Evolutionary conservation across 2,329 filamentous ascomycete genomes (phyloP).

Genomic region (Aschersonia sp.): DNA sequence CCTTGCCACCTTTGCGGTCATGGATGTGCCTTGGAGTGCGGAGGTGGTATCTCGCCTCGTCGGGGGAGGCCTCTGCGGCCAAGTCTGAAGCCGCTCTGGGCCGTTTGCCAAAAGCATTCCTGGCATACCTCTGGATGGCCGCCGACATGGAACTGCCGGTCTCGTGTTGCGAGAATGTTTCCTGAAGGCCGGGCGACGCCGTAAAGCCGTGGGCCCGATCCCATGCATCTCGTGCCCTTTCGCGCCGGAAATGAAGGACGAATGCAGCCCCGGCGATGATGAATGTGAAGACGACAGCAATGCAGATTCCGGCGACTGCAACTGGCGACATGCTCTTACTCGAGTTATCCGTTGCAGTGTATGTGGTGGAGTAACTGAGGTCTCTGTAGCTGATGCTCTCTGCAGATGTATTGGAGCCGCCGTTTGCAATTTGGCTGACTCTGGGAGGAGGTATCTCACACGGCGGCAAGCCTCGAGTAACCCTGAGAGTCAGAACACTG

Average conservation of each 20-base stretch:
- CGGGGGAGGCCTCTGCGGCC: background rate
- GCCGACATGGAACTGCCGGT: conserved; percentile 6
- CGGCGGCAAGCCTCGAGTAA: no score
- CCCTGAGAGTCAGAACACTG: no score
- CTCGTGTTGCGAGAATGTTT: conserved; percentile 13
- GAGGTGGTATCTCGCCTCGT: background rate
- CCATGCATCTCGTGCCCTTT: conserved; percentile 17
- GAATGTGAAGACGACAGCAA: conserved; percentile 29
- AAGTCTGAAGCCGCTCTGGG: conserved; percentile 6
- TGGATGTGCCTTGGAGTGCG: background rate
- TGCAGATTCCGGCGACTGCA: conserved; percentile 37
- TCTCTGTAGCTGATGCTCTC: background rate
- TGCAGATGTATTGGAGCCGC: no score
- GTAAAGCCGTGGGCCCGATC: conserved; percentile 4
- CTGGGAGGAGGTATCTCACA: no score
- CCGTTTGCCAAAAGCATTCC: conserved; percentile 7
- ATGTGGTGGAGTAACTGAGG: conserved; percentile 4
- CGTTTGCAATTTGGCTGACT: no score
- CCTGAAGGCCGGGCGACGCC: conserved; percentile 10
- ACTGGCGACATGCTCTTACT: conserved; percentile 25
- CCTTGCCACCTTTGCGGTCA: background rate
- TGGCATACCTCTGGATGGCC: conserved; percentile 4
- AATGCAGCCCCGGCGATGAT: conserved; percentile 28
- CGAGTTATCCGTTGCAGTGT: conserved; percentile 19
- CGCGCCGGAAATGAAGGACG: conserved; percentile 30